Percentiles rank a stretch among this genome's conserved stretches.
Conservation (phyloP, 2,329 filamentous ascomycete genomes). For the Alternaria arborescens region DNA sequence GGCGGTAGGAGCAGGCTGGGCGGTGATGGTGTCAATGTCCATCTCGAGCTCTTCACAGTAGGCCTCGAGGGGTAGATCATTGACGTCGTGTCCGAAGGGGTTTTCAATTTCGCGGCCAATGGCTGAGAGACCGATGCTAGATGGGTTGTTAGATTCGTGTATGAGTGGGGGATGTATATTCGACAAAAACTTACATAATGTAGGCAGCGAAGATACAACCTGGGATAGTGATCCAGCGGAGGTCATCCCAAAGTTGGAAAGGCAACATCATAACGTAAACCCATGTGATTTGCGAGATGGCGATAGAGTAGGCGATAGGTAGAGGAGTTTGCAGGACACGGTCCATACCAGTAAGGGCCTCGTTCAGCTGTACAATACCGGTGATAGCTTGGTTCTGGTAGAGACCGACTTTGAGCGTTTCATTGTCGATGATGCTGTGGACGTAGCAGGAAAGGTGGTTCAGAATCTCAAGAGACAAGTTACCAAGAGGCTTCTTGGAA, state of each 20-base stretch:
- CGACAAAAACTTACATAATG: constrained; percentile 65
- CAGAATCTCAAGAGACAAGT: constrained; percentile 83
- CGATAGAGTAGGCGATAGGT: constrained; percentile 82
- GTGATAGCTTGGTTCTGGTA: constrained; percentile 68
- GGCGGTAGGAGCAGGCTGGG: constrained; percentile 61
- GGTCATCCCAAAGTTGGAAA: constrained; percentile 74
- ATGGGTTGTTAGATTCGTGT: background rate
- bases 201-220: constrained; percentile 77
- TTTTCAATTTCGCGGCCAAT: constrained; percentile 88
- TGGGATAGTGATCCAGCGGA: constrained; percentile 80
- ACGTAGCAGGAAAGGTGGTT: constrained; percentile 74
- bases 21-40: constrained; percentile 78
- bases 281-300: constrained; percentile 87
- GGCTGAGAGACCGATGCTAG: constrained; percentile 70
- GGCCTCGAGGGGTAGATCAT: constrained; percentile 70
- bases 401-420: constrained; percentile 64
- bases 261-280: constrained; percentile 82
- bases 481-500: constrained; percentile 75
- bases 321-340: constrained; percentile 84
- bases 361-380: constrained; percentile 71
- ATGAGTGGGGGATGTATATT: too few relatives aligned
- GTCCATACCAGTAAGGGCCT: constrained; percentile 75
- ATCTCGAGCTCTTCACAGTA: constrained; percentile 78
- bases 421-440: constrained; percentile 66
- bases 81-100: constrained; percentile 84